Percentiles rank a stretch among this genome's conserved stretches.
Evolutionary conservation across 1,139 yeast species (phyloP).

Genomic region (Pichia sp.): DNA sequence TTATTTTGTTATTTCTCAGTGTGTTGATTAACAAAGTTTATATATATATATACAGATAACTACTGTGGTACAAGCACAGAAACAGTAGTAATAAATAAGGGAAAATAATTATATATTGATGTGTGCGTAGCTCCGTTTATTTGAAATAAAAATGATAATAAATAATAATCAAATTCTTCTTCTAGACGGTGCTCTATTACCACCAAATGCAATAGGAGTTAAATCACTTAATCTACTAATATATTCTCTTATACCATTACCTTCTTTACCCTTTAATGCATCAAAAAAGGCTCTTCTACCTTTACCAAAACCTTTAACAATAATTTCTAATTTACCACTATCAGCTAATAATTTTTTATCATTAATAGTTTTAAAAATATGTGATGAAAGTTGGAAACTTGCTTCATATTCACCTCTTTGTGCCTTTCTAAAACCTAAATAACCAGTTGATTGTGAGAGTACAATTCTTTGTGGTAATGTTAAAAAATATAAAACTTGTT

Average conservation of each 20-base stretch:
- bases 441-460: constrained; percentile 63
- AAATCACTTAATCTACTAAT: constrained; percentile 69
- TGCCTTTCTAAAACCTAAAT: constrained; percentile 68
- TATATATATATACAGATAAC: too few relatives aligned
- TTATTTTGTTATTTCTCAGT: too few relatives aligned
- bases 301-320: constrained; percentile 77
- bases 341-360: constrained; percentile 21
- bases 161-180: constrained; percentile 51
- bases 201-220: constrained; percentile 86
- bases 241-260: constrained; percentile 55
- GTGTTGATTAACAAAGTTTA: neutral
- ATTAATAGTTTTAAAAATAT: constrained; percentile 60
- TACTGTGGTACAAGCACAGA: too few relatives aligned
- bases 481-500: constrained; percentile 70
- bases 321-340: constrained; percentile 54
- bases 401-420: constrained; percentile 93
- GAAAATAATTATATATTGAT: too few relatives aligned
- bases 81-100: too few relatives aligned
- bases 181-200: constrained; percentile 75
- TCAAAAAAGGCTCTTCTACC: constrained; percentile 84
- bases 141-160: neutral
- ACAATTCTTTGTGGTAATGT: constrained; percentile 74
- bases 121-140: too few relatives aligned
- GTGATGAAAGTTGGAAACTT: constrained; percentile 77
- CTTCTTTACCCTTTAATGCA: constrained; percentile 88